Evolutionary conservation across 208 protist species (phyloP), one percentile per base, ranked within the genome.

Genomic region (Acanthamoeba culbertsoni): DNA sequence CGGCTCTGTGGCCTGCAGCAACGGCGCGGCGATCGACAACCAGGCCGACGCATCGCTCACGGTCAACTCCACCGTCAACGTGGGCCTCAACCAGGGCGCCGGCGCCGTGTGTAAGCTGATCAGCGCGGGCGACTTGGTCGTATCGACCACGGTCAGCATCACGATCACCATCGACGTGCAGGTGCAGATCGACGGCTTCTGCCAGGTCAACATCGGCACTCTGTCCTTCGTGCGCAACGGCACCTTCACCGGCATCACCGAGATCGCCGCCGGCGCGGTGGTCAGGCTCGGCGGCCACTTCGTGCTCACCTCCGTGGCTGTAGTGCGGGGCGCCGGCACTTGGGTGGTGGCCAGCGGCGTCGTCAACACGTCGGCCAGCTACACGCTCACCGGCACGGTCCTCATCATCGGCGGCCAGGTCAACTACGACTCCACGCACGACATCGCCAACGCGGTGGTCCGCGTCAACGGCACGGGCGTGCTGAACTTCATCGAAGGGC

Each of bases 131-230:
- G 23, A 40, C 23, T 62, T 88, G 31, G 23, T 26, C n/a, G 26
- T 88, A 8, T 43, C 33, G 4, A 62, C 48, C 4, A 20, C 48
- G 48, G 33, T 57, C 82, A 31, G 31, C 53, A 59, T 89, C 57
- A 68, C 48, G 48, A 51, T 89, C n/a, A 59, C 82, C 82, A 89
- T 89, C n/a, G 53, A 89, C 23, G 48, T 51, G 33, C 48, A 46
- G 14, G 82, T 57, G 20, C 48, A 55, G 48, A 59, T 89, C 48
- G 14, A 5, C 37, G 28, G 53, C 40, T 42, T 65, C 35, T 65
- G 59, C n/a, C 82, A 31, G 33, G 82, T 89, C 57, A 68, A 43
- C 53, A 65, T 46, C 48, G 48, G 82, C 82, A 65, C 48, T 23
- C 48, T 89, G 53, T 28, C 35, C 57, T 89, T 89, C 82, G 65